Conservation (phyloP, 805 yeast genomes). For the Hanseniaspora occidentalis region DNA sequence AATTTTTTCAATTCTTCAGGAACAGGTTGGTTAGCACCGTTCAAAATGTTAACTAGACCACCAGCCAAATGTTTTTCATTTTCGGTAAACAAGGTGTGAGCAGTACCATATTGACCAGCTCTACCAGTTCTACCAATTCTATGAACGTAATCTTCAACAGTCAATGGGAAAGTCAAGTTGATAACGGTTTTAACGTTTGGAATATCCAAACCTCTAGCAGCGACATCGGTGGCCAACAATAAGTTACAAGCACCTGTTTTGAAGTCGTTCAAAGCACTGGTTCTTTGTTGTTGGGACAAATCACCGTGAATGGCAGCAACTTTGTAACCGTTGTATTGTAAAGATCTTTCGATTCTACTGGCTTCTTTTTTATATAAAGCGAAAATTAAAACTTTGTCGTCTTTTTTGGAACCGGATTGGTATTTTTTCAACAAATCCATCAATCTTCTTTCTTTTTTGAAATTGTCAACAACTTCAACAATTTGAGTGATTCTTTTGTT, state of each 20-base stretch:
- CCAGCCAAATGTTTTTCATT: slow-evolving; percentile 95
- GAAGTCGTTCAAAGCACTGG: slow-evolving; percentile 74
- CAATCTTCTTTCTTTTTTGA: slow-evolving; percentile 66
- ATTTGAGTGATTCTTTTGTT: slow-evolving; percentile 87
- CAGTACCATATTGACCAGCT: slow-evolving; percentile 90
- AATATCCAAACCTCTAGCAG: slow-evolving; percentile 95
- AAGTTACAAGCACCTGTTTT: slow-evolving; percentile 66
- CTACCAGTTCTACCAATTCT: slow-evolving; percentile 97
- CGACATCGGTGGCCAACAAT: slow-evolving; percentile 93
- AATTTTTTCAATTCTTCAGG: slow-evolving; percentile 91
- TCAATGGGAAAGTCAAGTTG: slow-evolving; percentile 89
- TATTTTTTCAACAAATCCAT: slow-evolving; percentile 62
- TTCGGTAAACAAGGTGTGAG: slow-evolving; percentile 92
- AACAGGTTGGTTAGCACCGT: slow-evolving; percentile 90
- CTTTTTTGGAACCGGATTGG: slow-evolving; percentile 48
- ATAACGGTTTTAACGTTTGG: slow-evolving; percentile 95
- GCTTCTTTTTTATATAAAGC: slow-evolving; percentile 97
- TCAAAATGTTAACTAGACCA: slow-evolving; percentile 78
- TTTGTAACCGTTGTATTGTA: slow-evolving; percentile 58
- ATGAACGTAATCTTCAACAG: slow-evolving; percentile 94
- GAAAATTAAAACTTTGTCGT: slow-evolving; percentile 81
- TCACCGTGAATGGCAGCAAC: slow-evolving; percentile 97
- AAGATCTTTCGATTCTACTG: slow-evolving; percentile 67
- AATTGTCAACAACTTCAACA: slow-evolving; percentile 83
- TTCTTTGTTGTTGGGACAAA: slow-evolving; percentile 81